Base-by-base conservation (phyloP, 805 yeast genomes). In the Myxozyma udenii region DNA sequence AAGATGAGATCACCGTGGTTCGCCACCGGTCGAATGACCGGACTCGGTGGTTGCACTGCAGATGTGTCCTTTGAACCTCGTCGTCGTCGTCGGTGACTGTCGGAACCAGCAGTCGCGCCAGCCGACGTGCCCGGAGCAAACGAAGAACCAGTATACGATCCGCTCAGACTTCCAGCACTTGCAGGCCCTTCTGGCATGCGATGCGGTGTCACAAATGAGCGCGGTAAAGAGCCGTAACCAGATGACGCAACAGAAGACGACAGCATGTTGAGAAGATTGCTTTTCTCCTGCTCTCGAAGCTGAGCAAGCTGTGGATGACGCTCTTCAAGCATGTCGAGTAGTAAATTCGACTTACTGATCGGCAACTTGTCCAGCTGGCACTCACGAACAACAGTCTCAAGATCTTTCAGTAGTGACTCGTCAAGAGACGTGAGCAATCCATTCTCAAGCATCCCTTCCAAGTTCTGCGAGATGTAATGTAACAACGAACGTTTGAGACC, bases 381-480 rank as follows among this genome's bases (percentile, higher is more conserved):
- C 24, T 47, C 46, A 9, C 55, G 42, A 2, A 57, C 47, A 3
- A 44, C 54, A 21, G 44, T 44, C 40, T 58, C 57, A 9, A 57
- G 44, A 26, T 56, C 57, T 18, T 23, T 30, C 19, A 53, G 36
- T 24, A 57, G 26, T 7, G 38, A n/a, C 3, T 36, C 36, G n/a
- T 54, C 53, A 4, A 51, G 36, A 18, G 36, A 12, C 5, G 21
- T 21, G 22, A 54, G 44, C 5, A 41, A 50, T 56, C 57, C 67
- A 21, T 81, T 83, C 47, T 80, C 76, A 30, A 88, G 68, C 14
- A 86, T 61, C 2, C 79, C 63, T 26, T 82, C 88, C 49, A 85
- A 68, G 64, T 87, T 87, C 57, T 78, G 74, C 58, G 78, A 80
- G 11, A 87, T 72, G 59, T 78, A 85, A 83, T 87, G 82, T 23